Percentiles rank a stretch among this genome's conserved stretches.
phyloP scores from a whole-genome alignment of 768 basidiomycete species.

The Megacollybia marginata region DNA sequence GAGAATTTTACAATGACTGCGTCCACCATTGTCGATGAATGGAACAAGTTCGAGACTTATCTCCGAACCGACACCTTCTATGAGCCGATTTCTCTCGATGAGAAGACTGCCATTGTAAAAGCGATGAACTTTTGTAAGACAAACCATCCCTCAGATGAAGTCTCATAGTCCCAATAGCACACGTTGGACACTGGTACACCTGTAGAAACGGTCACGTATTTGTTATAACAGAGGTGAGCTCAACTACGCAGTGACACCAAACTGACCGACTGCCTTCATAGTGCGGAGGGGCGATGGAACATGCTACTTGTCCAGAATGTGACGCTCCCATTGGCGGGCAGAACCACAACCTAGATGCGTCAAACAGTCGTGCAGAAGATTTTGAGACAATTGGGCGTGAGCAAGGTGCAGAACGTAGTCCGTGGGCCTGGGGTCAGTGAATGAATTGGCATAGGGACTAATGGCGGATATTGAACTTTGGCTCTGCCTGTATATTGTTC shows the following conservation, averaged over 20 bases:
- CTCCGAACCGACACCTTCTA: constrained; percentile 28
- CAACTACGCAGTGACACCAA: not conserved
- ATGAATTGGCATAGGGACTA: too few relatives aligned
- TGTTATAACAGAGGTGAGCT: constrained; percentile 30
- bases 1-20: not conserved
- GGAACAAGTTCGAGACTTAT: not conserved
- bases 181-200: constrained; percentile 19
- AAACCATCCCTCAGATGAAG: not conserved
- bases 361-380: not conserved
- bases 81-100: constrained; percentile 15
- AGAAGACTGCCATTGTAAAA: not conserved
- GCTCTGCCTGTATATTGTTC: too few relatives aligned
- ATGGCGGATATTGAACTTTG: too few relatives aligned
- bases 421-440: not conserved
- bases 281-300: constrained; percentile 35
- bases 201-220: constrained; percentile 36
- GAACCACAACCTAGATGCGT: constrained; percentile 9
- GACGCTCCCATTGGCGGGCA: constrained; percentile 28
- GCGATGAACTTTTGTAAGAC: constrained; percentile 11
- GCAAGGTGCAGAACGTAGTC: not conserved
- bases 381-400: not conserved
- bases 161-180: constrained; percentile 6
- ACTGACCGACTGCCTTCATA: constrained; percentile 7
- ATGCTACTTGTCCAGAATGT: constrained; percentile 33
- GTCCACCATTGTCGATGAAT: not conserved